Evolutionary conservation across 306 rosid species (phyloP).

Genomic region (Styphnolobium japonicum): DNA sequence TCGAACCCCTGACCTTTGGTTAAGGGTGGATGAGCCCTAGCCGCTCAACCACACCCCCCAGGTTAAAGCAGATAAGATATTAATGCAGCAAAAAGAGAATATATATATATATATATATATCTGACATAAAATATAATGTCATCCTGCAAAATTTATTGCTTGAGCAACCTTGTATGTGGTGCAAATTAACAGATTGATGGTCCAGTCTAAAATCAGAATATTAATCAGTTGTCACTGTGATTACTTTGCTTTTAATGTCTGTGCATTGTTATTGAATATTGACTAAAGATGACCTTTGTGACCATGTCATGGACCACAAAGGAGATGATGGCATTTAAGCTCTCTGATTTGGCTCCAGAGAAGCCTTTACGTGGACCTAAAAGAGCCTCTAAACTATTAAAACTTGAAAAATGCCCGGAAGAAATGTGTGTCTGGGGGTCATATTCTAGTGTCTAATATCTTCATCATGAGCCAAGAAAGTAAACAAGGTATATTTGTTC

Average conservation of each 20-base stretch:
- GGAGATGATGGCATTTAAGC: constrained; percentile 3
- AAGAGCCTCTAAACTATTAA: constrained; percentile 10
- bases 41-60: too few relatives aligned
- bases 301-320: constrained; percentile 28
- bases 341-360: background rate
- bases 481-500: constrained; percentile 6
- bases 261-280: background rate
- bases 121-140: background rate
- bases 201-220: constrained; percentile 15
- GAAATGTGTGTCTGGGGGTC: background rate
- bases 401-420: background rate
- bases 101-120: background rate
- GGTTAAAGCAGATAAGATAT: constrained; percentile 31
- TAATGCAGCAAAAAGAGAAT: constrained; percentile 25
- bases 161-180: constrained; percentile 36
- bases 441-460: background rate
- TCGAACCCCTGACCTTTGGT: too few relatives aligned
- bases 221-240: constrained; percentile 16
- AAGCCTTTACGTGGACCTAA: background rate
- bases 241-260: background rate
- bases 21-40: too few relatives aligned
- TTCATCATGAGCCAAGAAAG: background rate
- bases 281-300: constrained; percentile 20
- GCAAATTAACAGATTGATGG: constrained; percentile 22
- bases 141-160: constrained; percentile 2